Conservation (phyloP, 2,329 filamentous ascomycete species). For the Colletotrichum sp. region DNA sequence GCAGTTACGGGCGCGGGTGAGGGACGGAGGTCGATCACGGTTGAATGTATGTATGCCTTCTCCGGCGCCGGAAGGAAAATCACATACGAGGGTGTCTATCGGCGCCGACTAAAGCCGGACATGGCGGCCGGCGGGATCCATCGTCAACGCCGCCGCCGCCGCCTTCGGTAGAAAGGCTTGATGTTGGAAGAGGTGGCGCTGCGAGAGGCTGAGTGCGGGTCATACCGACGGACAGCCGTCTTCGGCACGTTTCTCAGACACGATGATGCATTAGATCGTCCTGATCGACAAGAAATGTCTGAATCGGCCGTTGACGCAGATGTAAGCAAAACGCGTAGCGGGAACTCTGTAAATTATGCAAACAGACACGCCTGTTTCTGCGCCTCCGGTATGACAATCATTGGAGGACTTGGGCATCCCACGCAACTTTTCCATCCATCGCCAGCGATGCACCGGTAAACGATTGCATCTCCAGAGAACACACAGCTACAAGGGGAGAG, state of each 20-base stretch:
- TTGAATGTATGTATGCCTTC: not conserved
- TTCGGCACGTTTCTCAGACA: not conserved
- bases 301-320: not conserved
- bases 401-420: not conserved
- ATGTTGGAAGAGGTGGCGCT: not conserved
- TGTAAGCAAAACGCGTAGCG: not conserved
- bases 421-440: not conserved
- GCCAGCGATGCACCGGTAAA: not conserved
- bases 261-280: not conserved
- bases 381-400: not conserved
- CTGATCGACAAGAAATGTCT: not conserved
- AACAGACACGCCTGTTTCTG: not conserved
- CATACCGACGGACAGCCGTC: not conserved
- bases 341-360: not conserved
- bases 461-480: not conserved
- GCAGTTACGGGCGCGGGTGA: not conserved
- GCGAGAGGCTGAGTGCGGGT: not conserved
- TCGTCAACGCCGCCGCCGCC: not conserved
- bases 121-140: not conserved
- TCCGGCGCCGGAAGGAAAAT: not conserved
- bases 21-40: not conserved
- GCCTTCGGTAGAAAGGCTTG: not conserved
- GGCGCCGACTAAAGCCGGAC: not conserved
- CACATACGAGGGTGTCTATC: not conserved
- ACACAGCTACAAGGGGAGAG: not conserved